Evolutionary conservation across 768 basidiomycete species (phyloP), one percentile per base, ranked within the genome.

Genomic region (Trametes cubensis): DNA sequence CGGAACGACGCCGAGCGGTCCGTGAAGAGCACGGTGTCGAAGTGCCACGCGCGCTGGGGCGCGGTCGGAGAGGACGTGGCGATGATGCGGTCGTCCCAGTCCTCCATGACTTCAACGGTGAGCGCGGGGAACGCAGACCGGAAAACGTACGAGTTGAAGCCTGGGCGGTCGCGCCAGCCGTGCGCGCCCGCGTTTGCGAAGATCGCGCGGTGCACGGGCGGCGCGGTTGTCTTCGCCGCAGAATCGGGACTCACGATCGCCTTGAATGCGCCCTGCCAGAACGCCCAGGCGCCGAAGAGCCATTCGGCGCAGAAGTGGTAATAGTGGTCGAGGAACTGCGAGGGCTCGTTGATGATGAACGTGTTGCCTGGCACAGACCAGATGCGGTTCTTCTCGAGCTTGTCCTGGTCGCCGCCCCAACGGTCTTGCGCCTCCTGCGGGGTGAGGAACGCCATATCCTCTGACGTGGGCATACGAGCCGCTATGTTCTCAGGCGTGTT

Each of bases 271-370:
- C 87, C 86, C 47, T 79, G 77, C 87, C 87, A 91, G 67, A 91
- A 83, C 1, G 89, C 83, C 81, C 90, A 91, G 3, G 83, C 75
- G 34, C 92, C 92, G 34, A 94, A 77, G 59, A 92, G 76, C 49
- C 92, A 83, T 70, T 95, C 93, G 0, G 89, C 93, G 34, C 88
- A 89, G 61, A 92, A 87, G 74, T 94, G 93, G 74, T 94, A 94
- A 73, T 93, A 94, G 71, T 94, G 93, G 48, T 80, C 77, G n/a
- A 94, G 80, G 80, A 94, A 90, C 69, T 92, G 89, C 1, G 72
- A 59, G 0, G 90, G 88, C 62, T 91, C 90, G 70, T 89, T 89
- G 68, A 87, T 79, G 40, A 78, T 69, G 58, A 90, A 89, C 18
- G 91, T 90, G 70, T 87, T 88, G 2, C 91, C 90, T 45, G 85